These are phyloP conservation scores for Chlamydomonas applanata DNA, from an alignment of 139 green algal species.

Conservation along the genomic window DNA sequence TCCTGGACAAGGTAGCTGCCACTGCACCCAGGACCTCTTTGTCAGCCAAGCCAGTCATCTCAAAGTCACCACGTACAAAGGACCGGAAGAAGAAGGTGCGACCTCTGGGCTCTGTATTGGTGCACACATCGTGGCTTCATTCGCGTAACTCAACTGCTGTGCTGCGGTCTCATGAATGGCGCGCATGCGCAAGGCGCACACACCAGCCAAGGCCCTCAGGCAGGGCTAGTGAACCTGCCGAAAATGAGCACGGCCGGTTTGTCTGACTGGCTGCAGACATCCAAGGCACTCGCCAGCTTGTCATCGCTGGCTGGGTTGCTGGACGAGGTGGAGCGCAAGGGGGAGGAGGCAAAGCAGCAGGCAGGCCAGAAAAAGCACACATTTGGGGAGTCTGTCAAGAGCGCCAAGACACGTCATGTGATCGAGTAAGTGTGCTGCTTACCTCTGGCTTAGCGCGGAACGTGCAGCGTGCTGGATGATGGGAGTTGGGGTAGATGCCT, in stretches of 20 bases:
- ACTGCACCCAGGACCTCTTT: neutral
- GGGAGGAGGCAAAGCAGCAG: neutral
- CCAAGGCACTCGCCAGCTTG: neutral
- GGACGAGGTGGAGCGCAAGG: neutral
- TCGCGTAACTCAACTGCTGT: too few species aligned
- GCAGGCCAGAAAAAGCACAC: neutral
- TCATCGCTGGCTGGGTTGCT: neutral
- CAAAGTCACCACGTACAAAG: neutral
- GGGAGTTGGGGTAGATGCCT: too few species aligned
- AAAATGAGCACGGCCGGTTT: neutral
- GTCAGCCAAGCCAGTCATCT: neutral
- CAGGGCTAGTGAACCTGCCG: neutral
- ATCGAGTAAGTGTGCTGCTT: neutral
- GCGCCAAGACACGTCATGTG: neutral
- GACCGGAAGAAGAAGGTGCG: neutral
- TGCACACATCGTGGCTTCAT: neutral
- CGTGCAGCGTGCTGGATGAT: too few species aligned
- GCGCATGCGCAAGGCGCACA: neutral
- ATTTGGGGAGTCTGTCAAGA: constrained; percentile 5
- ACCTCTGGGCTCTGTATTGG: neutral
- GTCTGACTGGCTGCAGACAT: neutral
- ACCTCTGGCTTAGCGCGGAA: too few species aligned
- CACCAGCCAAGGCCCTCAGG: neutral
- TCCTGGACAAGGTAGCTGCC: constrained; percentile 6
- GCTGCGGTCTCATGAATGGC: too few species aligned